These are phyloP conservation scores for Pyronema omphalodes DNA, from an alignment of 495 filamentous ascomycete genomes.

Conservation along the genomic window DNA sequence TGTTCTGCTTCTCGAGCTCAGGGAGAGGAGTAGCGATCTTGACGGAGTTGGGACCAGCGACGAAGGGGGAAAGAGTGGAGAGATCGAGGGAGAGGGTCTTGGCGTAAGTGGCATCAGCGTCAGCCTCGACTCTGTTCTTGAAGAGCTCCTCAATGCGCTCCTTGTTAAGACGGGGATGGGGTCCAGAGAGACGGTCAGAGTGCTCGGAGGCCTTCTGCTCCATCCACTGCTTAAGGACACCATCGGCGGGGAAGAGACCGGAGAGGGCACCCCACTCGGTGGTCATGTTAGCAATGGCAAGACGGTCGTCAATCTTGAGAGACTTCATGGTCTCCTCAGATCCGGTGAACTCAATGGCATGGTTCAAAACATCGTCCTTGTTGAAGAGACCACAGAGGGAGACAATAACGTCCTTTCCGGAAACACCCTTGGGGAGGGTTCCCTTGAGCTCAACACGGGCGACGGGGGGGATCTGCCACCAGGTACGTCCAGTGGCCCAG, in stretches of 20 bases:
- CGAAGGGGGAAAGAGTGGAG: conserved; percentile 66
- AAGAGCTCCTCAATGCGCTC: conserved; percentile 52
- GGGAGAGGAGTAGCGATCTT: conserved; percentile 64
- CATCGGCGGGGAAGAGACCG: conserved; percentile 72
- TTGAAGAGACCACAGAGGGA: conserved; percentile 76
- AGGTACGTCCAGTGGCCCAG: conserved; percentile 68
- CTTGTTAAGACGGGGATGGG: conserved; percentile 43
- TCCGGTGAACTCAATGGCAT: conserved; percentile 78
- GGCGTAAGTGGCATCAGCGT: conserved; percentile 61
- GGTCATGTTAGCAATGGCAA: conserved; percentile 88
- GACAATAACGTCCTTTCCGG: conserved; percentile 90
- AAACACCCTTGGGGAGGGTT: conserved; percentile 57
- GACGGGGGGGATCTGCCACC: conserved; percentile 81
- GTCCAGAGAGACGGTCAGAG: conserved; percentile 25
- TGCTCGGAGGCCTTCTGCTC: conserved; percentile 51
- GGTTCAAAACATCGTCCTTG: conserved; percentile 80
- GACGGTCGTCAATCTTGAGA: conserved; percentile 54
- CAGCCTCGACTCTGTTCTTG: conserved; percentile 42
- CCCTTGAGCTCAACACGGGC: conserved; percentile 66
- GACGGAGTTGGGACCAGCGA: conserved; percentile 83
- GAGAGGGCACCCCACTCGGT: conserved; percentile 83
- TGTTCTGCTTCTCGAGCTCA: conserved; percentile 52
- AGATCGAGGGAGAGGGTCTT: conserved; percentile 65
- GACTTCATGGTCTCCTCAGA: conserved; percentile 58
- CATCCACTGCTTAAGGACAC: conserved; percentile 54